Percentiles rank a stretch among this genome's conserved stretches.
phyloP scores from a whole-genome alignment of 2,329 filamentous ascomycete species.

The Trichoderma sp. region DNA sequence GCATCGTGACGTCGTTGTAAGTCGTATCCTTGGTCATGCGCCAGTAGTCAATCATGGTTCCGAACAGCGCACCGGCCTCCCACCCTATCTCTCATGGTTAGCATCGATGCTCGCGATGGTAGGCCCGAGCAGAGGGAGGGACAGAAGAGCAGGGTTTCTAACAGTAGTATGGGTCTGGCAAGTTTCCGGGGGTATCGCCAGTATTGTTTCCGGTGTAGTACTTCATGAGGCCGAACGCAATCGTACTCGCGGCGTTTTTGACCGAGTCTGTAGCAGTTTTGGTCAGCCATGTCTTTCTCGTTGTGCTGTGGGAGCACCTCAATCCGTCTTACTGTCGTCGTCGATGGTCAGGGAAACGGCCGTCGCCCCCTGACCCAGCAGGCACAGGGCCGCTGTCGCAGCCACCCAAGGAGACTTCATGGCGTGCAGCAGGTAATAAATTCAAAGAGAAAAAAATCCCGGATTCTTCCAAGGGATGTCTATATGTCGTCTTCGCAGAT shows the following conservation, averaged over 20 bases:
- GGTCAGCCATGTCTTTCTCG: neutral
- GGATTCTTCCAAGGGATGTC: neutral
- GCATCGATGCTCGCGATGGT: neutral
- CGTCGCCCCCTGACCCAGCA: constrained; percentile 25
- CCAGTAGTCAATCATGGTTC: constrained; percentile 73
- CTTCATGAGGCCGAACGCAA: constrained; percentile 52
- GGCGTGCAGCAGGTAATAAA: neutral
- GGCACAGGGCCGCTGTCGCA: constrained; percentile 21
- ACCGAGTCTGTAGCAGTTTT: constrained; percentile 49
- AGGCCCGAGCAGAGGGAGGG: constrained; percentile 33
- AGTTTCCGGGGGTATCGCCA: constrained; percentile 59
- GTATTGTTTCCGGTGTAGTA: constrained; percentile 62
- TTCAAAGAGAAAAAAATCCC: neutral
- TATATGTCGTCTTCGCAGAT: neutral
- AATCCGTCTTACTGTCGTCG: constrained; percentile 20
- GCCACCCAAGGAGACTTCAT: constrained; percentile 21
- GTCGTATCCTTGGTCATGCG: constrained; percentile 66
- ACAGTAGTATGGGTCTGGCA: constrained; percentile 67
- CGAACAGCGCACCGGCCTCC: constrained; percentile 73
- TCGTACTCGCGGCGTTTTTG: constrained; percentile 51
- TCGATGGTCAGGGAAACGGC: constrained; percentile 5
- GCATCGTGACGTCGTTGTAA: constrained; percentile 62
- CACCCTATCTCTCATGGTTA: constrained; percentile 52
- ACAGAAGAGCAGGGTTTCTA: constrained; percentile 37
- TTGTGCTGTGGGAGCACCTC: neutral